phyloP scores from a whole-genome alignment of 208 protist species.

The Angomonas deanei region DNA sequence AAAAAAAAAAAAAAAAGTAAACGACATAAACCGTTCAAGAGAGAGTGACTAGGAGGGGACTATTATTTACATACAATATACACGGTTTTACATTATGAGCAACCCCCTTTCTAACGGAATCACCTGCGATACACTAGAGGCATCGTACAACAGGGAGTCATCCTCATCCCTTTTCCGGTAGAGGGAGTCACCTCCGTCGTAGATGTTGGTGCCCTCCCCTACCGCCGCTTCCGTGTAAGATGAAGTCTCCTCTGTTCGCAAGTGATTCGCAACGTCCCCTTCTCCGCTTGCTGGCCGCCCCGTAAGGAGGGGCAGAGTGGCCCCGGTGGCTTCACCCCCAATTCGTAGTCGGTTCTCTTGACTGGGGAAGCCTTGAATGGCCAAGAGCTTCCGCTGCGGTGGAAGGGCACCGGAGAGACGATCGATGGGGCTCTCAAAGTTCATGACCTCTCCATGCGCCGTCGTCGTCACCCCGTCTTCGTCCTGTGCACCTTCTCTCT shows the following conservation, averaged over 20 bases:
- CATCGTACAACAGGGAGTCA: conserved; percentile 1
- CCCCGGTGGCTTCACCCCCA: too few relatives aligned
- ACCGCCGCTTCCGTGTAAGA: too few relatives aligned
- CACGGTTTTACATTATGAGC: not conserved
- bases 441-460: not conserved
- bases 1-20: conserved; percentile 5
- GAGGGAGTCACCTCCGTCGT: not conserved
- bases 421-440: not conserved
- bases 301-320: too few relatives aligned
- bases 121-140: not conserved
- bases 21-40: not conserved
- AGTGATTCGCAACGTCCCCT: too few relatives aligned
- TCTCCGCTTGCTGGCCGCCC: too few relatives aligned
- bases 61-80: not conserved
- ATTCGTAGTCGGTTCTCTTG: not conserved
- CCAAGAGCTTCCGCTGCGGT: not conserved
- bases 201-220: too few relatives aligned
- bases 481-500: not conserved
- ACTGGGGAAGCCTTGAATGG: conserved; percentile 1
- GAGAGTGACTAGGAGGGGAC: not conserved
- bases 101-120: not conserved
- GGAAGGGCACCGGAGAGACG: not conserved
- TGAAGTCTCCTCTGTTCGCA: too few relatives aligned
- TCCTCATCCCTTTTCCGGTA: not conserved
- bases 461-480: not conserved